Conservation (phyloP, 495 filamentous ascomycete species). For the Penicillium daleae region DNA sequence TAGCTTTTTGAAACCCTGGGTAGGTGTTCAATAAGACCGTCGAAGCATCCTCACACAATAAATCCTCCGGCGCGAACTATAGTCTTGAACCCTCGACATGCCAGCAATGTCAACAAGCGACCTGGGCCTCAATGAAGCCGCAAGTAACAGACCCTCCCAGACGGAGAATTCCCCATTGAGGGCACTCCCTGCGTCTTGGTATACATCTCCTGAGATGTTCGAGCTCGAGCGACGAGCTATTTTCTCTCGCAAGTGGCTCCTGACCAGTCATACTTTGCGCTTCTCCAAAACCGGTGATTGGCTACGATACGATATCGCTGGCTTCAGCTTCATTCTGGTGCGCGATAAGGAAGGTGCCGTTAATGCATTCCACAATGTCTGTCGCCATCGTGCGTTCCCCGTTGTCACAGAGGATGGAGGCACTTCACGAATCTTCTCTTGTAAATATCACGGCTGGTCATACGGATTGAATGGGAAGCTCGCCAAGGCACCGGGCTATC, state of each 20-base stretch:
- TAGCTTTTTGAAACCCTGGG: neutral
- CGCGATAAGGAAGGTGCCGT: conserved; percentile 52
- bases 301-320: conserved; percentile 49
- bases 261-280: conserved; percentile 52
- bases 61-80: neutral
- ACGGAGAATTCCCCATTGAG: conserved; percentile 25
- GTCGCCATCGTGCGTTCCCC: conserved; percentile 60
- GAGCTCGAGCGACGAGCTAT: conserved; percentile 58
- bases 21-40: neutral
- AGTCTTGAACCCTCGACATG: conserved; percentile 9
- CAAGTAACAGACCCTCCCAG: conserved; percentile 5
- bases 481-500: conserved; percentile 60
- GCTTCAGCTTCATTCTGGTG: conserved; percentile 54
- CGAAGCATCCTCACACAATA: neutral
- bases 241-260: conserved; percentile 58
- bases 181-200: conserved; percentile 54
- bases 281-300: conserved; percentile 55
- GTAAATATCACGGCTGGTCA: conserved; percentile 65
- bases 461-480: conserved; percentile 62
- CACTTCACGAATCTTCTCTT: conserved; percentile 54
- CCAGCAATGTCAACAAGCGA: conserved; percentile 28
- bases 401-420: conserved; percentile 55
- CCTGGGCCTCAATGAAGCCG: conserved; percentile 26
- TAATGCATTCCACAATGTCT: conserved; percentile 64
- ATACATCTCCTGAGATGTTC: conserved; percentile 52